phyloP scores from a whole-genome alignment of 192 early-diverging fungal genomes.

The Dissophora globulifera region DNA sequence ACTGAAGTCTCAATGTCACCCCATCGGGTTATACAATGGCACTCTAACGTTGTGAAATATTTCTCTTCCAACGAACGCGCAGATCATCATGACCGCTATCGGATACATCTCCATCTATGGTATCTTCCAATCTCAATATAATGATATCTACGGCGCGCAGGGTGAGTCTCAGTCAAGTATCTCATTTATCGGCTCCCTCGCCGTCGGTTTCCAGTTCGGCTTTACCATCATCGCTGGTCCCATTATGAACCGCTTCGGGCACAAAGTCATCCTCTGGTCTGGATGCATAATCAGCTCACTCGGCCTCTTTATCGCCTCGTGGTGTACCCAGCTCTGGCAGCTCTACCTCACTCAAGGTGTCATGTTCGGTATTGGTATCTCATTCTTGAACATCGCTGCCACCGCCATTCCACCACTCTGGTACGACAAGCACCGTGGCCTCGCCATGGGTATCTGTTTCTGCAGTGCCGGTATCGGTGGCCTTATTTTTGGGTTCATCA shows the following conservation, averaged over 20 bases:
- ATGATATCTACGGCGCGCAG: conserved; percentile 22
- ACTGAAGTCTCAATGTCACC: too few relatives aligned
- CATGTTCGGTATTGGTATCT: conserved; percentile 54
- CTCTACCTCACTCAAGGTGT: conserved; percentile 44
- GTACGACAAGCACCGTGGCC: conserved; percentile 51
- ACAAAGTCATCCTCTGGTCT: conserved; percentile 40
- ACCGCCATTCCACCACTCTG: conserved; percentile 49
- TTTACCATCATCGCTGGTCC: conserved; percentile 35
- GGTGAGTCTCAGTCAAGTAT: conserved; percentile 22
- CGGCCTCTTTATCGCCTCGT: conserved; percentile 36
- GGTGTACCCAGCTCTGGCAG: conserved; percentile 40
- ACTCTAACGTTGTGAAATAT: too few relatives aligned
- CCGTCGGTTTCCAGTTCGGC: conserved; percentile 43
- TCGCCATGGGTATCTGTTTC: conserved; percentile 48
- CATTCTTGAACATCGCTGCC: conserved; percentile 52
- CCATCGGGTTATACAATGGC: too few relatives aligned
- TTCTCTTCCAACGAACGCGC: too few relatives aligned
- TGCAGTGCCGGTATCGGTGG: conserved; percentile 54
- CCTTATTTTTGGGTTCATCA: conserved; percentile 22
- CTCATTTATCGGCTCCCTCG: conserved; percentile 41
- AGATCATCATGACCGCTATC: conserved; percentile 50
- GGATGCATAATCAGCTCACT: conserved; percentile 34
- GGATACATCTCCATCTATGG: conserved; percentile 49
- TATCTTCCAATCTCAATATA: conserved; percentile 43
- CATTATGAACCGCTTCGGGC: conserved; percentile 33